Base-by-base conservation (phyloP, 2,329 filamentous ascomycete species). In the Alternaria triticimaculans region DNA sequence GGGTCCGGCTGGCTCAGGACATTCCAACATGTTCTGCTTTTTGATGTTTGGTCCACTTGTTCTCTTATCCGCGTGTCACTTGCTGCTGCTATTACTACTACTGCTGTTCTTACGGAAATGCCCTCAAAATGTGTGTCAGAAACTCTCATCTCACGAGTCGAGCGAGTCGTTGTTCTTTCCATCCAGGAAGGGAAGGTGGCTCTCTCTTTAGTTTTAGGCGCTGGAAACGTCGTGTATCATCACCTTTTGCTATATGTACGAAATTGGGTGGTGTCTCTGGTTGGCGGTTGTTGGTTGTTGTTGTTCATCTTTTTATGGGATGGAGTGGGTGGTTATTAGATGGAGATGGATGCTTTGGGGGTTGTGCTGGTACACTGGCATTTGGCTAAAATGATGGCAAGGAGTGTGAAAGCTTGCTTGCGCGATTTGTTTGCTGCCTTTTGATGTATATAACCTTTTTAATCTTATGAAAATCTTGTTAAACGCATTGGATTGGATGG, bases 171-270 rank as follows among this genome's bases (percentile, higher is more conserved):
- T 37, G 33, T n/a, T 15, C 9, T 37, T 37, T 7, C 33, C 15
- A 37, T 37, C 33, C n/a, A 37, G 4, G 33, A n/a, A 41, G 8
- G 33, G 33, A 64, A 64, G 51, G 15, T 48, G 65, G 65, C 64
- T 30, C 26, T 6, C 8, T 63, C 69, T 55, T 67, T 59, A 62
- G 61, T 28, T 28, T 51, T 61, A 68, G 71, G 72, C 71, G 71
- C 71, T 72, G 72, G 70, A 69, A 60, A 69, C 72, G 72, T 74
- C 72, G 70, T 74, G 72, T 74, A 73, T 70, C 67, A 74, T 71
- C 67, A 72, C 68, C 65, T 67, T 60, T 60, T 74, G 69, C 49
- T 53, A 53, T 41, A 53, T 49, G 49, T 72, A 73, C 66, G 69
- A 66, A 68, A 61, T 49, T 45, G 68, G 49, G 49, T 15, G 46